Conservation (phyloP, 75 land plant species). For the Azolla pinnata region DNA sequence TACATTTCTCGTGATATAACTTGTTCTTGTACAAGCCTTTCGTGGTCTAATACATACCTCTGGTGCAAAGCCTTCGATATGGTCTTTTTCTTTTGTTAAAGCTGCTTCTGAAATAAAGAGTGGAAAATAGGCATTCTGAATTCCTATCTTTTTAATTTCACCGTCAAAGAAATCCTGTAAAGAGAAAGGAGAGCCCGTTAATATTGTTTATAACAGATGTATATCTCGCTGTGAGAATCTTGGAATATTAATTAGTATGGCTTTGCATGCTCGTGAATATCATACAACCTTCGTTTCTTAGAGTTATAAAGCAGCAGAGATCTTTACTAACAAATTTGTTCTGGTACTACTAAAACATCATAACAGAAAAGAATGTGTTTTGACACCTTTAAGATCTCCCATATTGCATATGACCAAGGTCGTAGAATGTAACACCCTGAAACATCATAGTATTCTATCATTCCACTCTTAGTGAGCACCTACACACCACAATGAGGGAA, state of each 20-base stretch:
- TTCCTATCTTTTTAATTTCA: slow-evolving; percentile 93
- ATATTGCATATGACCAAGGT: slow-evolving; percentile 90
- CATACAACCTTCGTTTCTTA: no score
- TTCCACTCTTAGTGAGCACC: slow-evolving; percentile 77
- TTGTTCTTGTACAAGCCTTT: no score
- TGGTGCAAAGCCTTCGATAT: slow-evolving; percentile 99
- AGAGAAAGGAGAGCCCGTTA: neutral
- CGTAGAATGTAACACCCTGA: slow-evolving; percentile 94
- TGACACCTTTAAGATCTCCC: slow-evolving; percentile 79
- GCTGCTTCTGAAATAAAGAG: slow-evolving; percentile 83
- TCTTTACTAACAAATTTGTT: no score
- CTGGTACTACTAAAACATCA: no score
- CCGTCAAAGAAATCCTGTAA: slow-evolving; percentile 84
- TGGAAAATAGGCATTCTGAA: slow-evolving; percentile 92
- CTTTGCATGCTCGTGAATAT: no score
- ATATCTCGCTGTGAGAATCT: no score
- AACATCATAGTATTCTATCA: slow-evolving; percentile 98
- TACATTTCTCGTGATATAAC: no score
- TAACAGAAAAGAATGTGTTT: no score
- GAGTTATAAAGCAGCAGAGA: no score
- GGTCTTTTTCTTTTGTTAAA: slow-evolving; percentile 87
- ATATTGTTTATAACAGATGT: no score
- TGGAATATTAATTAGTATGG: no score
- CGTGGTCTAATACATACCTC: slow-evolving; percentile 56
- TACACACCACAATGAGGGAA: slow-evolving; percentile 12